These are phyloP conservation scores for Colletotrichum acutatum DNA, from an alignment of 2,329 filamentous ascomycete species.

Conservation along the genomic window DNA sequence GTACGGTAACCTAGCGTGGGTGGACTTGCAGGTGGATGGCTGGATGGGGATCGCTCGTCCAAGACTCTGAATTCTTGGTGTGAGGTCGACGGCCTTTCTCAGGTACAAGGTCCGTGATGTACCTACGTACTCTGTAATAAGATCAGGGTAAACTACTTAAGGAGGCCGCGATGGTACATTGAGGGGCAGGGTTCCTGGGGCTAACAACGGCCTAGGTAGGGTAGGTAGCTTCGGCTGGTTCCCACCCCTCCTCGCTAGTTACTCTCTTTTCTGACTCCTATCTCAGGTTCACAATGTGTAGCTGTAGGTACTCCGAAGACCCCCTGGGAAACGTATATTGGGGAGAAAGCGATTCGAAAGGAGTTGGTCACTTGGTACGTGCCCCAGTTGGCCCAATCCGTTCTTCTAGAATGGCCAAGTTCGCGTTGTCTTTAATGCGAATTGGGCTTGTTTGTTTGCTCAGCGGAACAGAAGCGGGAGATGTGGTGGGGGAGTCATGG, in stretches of 20 bases:
- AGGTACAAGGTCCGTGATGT: background rate
- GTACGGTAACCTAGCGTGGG: constrained; percentile 22
- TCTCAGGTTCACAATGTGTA: background rate
- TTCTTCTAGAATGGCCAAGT: constrained; percentile 12
- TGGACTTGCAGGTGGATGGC: background rate
- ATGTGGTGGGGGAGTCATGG: background rate
- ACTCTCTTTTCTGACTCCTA: constrained; percentile 15
- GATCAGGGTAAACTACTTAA: constrained; percentile 2
- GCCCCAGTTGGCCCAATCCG: background rate
- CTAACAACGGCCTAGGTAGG: background rate
- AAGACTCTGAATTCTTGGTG: background rate
- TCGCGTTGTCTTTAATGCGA: background rate
- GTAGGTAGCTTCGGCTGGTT: background rate
- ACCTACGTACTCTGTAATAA: constrained; percentile 5
- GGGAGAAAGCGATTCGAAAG: background rate
- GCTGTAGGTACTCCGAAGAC: no score
- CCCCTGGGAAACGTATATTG: background rate
- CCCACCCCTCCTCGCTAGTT: background rate
- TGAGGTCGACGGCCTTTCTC: background rate
- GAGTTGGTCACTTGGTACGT: constrained; percentile 9
- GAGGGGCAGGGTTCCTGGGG: background rate
- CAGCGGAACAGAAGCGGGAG: background rate
- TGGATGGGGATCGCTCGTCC: background rate
- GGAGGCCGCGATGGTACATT: background rate
- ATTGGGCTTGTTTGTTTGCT: constrained; percentile 18